Evolutionary conservation across 257 asterid species (phyloP).

Genomic region (Solanum okadae): DNA sequence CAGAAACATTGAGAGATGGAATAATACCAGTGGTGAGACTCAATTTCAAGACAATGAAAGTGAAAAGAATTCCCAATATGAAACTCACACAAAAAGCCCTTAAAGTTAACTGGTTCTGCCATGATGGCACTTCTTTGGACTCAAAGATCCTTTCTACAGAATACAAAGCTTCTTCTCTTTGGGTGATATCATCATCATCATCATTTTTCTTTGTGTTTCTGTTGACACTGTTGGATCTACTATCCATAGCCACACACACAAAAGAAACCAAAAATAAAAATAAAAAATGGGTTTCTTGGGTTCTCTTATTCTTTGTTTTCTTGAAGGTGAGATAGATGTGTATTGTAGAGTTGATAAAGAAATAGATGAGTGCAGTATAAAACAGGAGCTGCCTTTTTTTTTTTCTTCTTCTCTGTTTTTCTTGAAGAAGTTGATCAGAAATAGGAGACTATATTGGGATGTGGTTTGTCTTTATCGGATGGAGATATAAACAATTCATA

Average conservation of each 20-base stretch:
- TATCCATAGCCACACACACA: not conserved
- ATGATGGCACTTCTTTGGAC: slow-evolving; percentile 68
- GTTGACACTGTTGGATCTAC: not conserved
- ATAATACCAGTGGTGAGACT: slow-evolving; percentile 86
- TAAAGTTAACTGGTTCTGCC: slow-evolving; percentile 74
- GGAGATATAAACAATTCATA: not conserved
- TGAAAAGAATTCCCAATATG: slow-evolving; percentile 52
- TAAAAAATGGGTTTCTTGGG: not conserved
- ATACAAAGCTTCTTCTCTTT: slow-evolving; percentile 1
- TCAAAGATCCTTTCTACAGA: slow-evolving; percentile 69
- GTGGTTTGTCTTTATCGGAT: not conserved
- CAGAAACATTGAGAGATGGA: slow-evolving; percentile 88
- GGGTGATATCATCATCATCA: not conserved
- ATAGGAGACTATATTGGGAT: not conserved
- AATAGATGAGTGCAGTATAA: not conserved
- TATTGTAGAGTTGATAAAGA: not conserved
- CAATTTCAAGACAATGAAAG: slow-evolving; percentile 88
- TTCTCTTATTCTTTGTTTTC: not conserved
- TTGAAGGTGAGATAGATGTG: not conserved
- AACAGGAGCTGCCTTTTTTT: not conserved
- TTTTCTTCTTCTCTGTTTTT: not conserved
- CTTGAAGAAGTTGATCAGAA: not conserved
- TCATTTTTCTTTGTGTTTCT: slow-evolving; percentile 13
- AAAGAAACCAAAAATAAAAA: not conserved
- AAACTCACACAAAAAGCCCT: slow-evolving; percentile 74